These are phyloP conservation scores for Blumeriella jaapii DNA, from an alignment of 2,329 filamentous ascomycete genomes.

Conservation along the genomic window DNA sequence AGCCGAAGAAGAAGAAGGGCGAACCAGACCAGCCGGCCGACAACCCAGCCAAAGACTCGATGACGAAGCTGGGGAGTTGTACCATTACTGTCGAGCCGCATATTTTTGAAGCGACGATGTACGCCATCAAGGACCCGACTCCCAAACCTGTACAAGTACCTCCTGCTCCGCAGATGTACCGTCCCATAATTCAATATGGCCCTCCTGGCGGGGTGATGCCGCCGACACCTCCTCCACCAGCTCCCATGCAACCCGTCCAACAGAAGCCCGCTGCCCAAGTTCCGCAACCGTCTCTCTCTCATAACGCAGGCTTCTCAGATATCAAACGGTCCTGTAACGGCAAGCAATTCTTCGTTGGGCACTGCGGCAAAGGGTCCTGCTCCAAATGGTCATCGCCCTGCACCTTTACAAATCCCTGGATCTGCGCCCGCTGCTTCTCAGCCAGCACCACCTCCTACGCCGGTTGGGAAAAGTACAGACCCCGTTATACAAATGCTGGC, in stretches of 20 bases:
- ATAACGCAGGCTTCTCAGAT: conserved; percentile 15
- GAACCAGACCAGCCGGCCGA: conserved; percentile 48
- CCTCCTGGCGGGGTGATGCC: conserved; percentile 53
- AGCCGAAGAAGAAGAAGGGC: conserved; percentile 58
- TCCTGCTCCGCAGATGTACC: conserved; percentile 26
- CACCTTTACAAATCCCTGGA: conserved; percentile 5
- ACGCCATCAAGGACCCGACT: conserved; percentile 55
- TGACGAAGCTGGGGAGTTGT: conserved; percentile 62
- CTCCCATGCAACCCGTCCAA: conserved; percentile 25
- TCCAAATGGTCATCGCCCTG: conserved; percentile 5
- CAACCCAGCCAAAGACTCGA: conserved; percentile 58
- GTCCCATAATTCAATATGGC: conserved; percentile 54
- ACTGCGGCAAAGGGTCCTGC: conserved; percentile 2
- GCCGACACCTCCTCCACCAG: conserved; percentile 32
- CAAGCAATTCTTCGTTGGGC: conserved; percentile 5
- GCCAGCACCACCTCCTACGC: conserved; percentile 10
- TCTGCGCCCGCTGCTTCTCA: conserved; percentile 6
- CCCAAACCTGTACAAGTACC: conserved; percentile 30
- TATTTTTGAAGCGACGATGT: conserved; percentile 66
- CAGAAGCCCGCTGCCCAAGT: conserved; percentile 24
- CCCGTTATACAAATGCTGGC: conserved; percentile 74
- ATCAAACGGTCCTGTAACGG: conserved; percentile 8
- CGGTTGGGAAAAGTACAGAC: conserved; percentile 39
- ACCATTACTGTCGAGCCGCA: conserved; percentile 72
- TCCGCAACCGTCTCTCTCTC: conserved; percentile 16